phyloP scores from a whole-genome alignment of 495 filamentous ascomycete species.

The Neurospora sp. region DNA sequence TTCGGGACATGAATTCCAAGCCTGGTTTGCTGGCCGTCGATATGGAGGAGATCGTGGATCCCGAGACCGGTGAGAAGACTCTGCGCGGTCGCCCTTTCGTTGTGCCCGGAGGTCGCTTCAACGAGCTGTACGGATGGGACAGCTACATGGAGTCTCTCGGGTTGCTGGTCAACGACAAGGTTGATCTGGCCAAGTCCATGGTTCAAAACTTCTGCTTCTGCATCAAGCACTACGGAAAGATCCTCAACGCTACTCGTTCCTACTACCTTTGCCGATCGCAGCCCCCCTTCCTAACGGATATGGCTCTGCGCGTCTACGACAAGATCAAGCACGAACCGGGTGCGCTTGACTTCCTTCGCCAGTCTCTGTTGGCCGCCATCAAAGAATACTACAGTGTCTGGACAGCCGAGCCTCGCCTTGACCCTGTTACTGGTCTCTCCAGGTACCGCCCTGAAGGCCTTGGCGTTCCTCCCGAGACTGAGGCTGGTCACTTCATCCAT shows the following conservation, averaged over 20 bases:
- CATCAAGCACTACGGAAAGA: conserved; percentile 96
- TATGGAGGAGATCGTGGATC: conserved; percentile 66
- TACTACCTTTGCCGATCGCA: conserved; percentile 93
- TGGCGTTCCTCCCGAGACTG: conserved; percentile 90
- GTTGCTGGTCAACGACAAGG: conserved; percentile 68
- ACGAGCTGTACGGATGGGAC: conserved; percentile 95
- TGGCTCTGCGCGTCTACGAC: conserved; percentile 84
- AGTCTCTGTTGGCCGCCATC: conserved; percentile 78
- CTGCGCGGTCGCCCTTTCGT: conserved; percentile 83
- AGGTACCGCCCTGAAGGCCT: conserved; percentile 82
- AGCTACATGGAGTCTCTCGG: conserved; percentile 94
- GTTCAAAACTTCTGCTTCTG: conserved; percentile 93
- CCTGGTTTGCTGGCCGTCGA: conserved; percentile 83
- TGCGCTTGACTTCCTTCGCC: conserved; percentile 65
- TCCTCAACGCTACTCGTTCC: conserved; percentile 89
- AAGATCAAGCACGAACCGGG: conserved; percentile 73
- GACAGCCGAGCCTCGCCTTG: conserved; percentile 69
- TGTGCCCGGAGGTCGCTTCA: conserved; percentile 92
- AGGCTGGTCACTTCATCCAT: conserved; percentile 78
- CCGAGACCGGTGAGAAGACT: conserved; percentile 51
- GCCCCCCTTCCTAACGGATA: conserved; percentile 94
- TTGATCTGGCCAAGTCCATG: conserved; percentile 83
- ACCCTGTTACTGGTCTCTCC: conserved; percentile 72
- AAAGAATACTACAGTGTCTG: conserved; percentile 94
- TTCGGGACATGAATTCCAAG: conserved; percentile 61